A percentile compares a stretch with the other conserved stretches of the same genome.
These are phyloP conservation scores for Pythium pyrilobum DNA, from an alignment of 352 stramenopile genomes.

Conservation along the genomic window DNA sequence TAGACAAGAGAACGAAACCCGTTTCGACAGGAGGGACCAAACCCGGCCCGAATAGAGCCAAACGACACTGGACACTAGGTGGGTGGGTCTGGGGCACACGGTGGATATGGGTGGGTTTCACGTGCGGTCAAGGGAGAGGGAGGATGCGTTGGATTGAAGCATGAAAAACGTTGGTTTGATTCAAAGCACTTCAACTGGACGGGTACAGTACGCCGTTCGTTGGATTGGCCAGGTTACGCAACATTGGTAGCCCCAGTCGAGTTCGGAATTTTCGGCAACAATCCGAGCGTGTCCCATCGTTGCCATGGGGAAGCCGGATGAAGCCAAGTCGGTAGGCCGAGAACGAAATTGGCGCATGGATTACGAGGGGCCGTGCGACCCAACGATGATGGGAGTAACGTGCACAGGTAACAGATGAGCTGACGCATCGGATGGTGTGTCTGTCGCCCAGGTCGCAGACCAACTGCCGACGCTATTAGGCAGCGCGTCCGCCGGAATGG, in stretches of 20 bases:
- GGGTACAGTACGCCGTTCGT: slow-evolving; percentile 6
- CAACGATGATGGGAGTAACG: background rate
- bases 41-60: too few relatives aligned
- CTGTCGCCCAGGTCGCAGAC: slow-evolving; percentile 20
- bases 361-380: background rate
- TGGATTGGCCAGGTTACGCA: slow-evolving; percentile 8
- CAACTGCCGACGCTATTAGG: slow-evolving; percentile 65
- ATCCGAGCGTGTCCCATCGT: background rate
- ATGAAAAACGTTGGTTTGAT: slow-evolving; percentile 13
- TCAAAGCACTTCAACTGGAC: slow-evolving; percentile 14
- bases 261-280: too few relatives aligned
- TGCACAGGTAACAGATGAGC: background rate
- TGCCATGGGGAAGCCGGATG: slow-evolving; percentile 8
- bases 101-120: background rate
- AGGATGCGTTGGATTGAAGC: slow-evolving; percentile 11
- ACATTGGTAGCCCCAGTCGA: background rate
- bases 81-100: too few relatives aligned
- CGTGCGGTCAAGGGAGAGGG: background rate
- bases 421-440: slow-evolving; percentile 1
- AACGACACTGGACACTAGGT: too few relatives aligned
- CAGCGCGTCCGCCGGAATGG: slow-evolving; percentile 79
- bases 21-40: too few relatives aligned
- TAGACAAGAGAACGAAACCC: background rate
- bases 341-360: background rate
- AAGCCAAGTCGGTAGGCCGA: slow-evolving; percentile 17